These are phyloP conservation scores for Onygena corvina DNA, from an alignment of 2,329 filamentous ascomycete genomes.

Conservation along the genomic window DNA sequence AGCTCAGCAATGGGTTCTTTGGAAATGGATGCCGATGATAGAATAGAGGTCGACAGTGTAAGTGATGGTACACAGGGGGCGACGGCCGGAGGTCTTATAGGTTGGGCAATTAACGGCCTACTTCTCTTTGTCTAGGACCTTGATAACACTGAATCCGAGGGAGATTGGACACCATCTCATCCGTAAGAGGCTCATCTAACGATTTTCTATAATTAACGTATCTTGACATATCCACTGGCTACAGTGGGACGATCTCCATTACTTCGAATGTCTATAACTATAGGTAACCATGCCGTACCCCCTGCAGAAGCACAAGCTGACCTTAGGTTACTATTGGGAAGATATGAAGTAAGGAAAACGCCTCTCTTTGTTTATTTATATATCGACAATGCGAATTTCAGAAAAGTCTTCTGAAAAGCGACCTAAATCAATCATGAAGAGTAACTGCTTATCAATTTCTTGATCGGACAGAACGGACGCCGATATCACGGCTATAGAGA, in stretches of 20 bases:
- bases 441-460: not conserved
- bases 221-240: not conserved
- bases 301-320: not conserved
- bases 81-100: too few species aligned
- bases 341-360: not conserved
- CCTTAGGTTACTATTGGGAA: not conserved
- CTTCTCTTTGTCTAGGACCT: not conserved
- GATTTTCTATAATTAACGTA: not conserved
- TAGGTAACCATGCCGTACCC: constrained; percentile 1
- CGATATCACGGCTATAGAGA: constrained; percentile 14
- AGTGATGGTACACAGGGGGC: not conserved
- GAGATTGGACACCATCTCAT: not conserved
- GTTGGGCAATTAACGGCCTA: too few species aligned
- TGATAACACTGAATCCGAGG: not conserved
- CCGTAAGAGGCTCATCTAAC: not conserved
- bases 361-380: not conserved
- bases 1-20: not conserved
- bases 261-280: constrained; percentile 13
- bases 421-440: not conserved
- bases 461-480: constrained; percentile 10
- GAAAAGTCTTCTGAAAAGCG: not conserved
- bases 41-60: constrained; percentile 1
- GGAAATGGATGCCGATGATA: not conserved
- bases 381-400: not conserved
- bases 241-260: constrained; percentile 11